These are phyloP conservation scores for Coffea humblotiana DNA, from an alignment of 305 asterid species.

Conservation along the genomic window DNA sequence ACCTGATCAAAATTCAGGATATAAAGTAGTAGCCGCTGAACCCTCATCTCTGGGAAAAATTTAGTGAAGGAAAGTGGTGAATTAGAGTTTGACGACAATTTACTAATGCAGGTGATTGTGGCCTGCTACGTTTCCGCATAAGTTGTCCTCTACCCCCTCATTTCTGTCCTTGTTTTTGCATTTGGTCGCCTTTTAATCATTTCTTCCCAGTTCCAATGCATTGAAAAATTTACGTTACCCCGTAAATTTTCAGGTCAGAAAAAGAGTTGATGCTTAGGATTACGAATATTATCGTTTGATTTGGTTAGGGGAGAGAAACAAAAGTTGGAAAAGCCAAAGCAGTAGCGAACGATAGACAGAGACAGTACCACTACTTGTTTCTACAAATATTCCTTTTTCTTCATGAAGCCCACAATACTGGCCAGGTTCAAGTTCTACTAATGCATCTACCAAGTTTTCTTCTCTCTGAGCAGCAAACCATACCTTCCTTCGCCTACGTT, in stretches of 20 bases:
- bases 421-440: conserved; percentile 19
- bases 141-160: not conserved
- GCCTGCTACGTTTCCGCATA: not conserved
- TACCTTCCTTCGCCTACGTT: not conserved
- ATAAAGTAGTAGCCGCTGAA: not conserved
- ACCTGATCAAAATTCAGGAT: not conserved
- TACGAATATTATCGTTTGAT: not conserved
- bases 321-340: not conserved
- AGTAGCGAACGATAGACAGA: not conserved
- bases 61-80: not conserved
- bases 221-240: not conserved
- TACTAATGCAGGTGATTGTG: not conserved
- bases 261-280: not conserved
- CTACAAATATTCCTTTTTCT: conserved; percentile 15
- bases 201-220: not conserved
- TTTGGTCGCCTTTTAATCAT: not conserved
- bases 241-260: not conserved
- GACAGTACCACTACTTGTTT: conserved; percentile 8
- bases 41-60: not conserved
- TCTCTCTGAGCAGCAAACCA: not conserved
- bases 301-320: not conserved
- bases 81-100: not conserved
- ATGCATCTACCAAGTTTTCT: conserved; percentile 1
- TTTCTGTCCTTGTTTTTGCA: not conserved
- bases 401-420: conserved; percentile 13